Conservation (phyloP, 1,284 basidiomycete species). For the Amylostereum areolatum region DNA sequence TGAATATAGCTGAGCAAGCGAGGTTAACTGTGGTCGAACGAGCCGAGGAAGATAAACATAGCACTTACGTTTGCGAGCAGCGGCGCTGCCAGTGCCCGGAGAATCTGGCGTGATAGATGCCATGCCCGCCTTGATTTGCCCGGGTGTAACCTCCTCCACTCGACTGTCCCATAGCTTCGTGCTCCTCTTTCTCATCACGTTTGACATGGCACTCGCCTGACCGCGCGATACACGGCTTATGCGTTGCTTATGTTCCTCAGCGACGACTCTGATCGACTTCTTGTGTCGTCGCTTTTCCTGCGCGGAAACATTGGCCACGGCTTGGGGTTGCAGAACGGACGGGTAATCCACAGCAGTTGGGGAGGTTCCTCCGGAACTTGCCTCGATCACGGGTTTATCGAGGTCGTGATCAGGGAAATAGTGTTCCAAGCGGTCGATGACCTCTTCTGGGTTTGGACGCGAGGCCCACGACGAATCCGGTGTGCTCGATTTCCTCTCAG, state of each 20-base stretch:
- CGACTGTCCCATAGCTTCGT: constrained; percentile 96
- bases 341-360: constrained; percentile 64
- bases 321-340: constrained; percentile 29
- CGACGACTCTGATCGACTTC: constrained; percentile 92
- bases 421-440: constrained; percentile 89
- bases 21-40: constrained; percentile 4
- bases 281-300: constrained; percentile 51
- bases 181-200: constrained; percentile 72
- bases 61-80: constrained; percentile 43
- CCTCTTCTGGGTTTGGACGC: constrained; percentile 89
- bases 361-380: constrained; percentile 70
- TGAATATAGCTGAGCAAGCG: constrained; percentile 71
- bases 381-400: constrained; percentile 92
- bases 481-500: constrained; percentile 47
- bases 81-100: constrained; percentile 42
- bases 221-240: constrained; percentile 55
- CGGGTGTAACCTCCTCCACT: constrained; percentile 88
- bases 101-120: constrained; percentile 46
- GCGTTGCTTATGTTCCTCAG: constrained; percentile 71
- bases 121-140: constrained; percentile 43
- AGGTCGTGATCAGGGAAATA: constrained; percentile 97
- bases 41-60: constrained; percentile 7
- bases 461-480: constrained; percentile 73
- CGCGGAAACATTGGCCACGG: constrained; percentile 18
- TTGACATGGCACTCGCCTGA: constrained; percentile 38